Base-by-base conservation (phyloP, 1,139 yeast species). In the Debaryomycetaceae sp. region DNA sequence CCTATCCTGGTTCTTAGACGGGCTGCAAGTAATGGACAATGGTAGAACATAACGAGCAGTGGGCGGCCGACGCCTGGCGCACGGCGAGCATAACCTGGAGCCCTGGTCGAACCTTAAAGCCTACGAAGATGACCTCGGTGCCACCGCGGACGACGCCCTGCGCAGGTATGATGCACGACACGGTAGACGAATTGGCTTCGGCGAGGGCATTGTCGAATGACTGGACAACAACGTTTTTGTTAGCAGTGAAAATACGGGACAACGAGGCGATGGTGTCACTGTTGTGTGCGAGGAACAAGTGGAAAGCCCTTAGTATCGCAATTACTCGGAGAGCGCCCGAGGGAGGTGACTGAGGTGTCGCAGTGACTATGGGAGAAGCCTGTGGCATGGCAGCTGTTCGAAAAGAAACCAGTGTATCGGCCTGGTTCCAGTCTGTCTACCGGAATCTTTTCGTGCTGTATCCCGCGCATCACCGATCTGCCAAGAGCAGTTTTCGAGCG, bases 141-240 rank as follows among this genome's bases (percentile, higher is more conserved):
- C 98, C 98, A 37, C 98, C 98, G 41, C 95, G 71, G 13, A 85
- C 69, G 6, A 96, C 93, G 2, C 98, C 98, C 51, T 82, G 93
- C 0, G 93, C 79, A 1, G 98, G 98, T 33, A 90, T 86, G 11
- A 90, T 80, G 37, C 94, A 67, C 50, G 83, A 87, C 34, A 85
- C 77, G 0, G 69, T 55, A 2, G 90, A 87, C 15, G 59, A 38
- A 27, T 41, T 49, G 11, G 37, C 41, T 30, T 39, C 36, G 30
- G 42, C 30, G 8, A 18, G 10, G 10, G 20, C 20, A 18, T 18
- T 18, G 20, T 18, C 10, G 8, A 18, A 18, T 7, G 20, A 18
- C 10, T 18, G 20, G 4, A 35, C 30, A 15, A n/a, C n/a, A n/a
- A n/a, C 37, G 31, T 16, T 30, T 36, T 29, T 40, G 47, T 21